Evolutionary conservation across 768 basidiomycete genomes (phyloP).

Genomic region (Cyclocybe aegerita): DNA sequence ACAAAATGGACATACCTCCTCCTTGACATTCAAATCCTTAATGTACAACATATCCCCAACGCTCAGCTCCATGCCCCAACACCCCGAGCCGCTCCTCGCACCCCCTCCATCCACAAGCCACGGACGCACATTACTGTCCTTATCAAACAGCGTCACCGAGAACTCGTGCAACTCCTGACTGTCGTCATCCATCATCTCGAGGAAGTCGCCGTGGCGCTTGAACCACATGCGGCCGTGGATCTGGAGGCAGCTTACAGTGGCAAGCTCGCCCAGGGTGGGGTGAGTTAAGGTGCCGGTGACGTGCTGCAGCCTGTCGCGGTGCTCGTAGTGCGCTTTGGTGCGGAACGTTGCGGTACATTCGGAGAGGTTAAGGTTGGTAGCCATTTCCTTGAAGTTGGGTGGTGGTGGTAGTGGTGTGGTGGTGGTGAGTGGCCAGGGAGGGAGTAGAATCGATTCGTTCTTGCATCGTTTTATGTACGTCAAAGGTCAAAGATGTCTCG

Average conservation of each 20-base stretch:
- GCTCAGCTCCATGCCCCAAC: conserved; percentile 29
- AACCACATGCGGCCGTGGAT: neutral
- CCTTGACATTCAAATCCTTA: conserved; percentile 19
- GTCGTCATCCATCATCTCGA: conserved; percentile 27
- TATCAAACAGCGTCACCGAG: conserved; percentile 27
- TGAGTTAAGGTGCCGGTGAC: conserved; percentile 1
- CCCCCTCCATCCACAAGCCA: conserved; percentile 22
- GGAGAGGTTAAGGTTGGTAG: neutral
- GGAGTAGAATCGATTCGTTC: no score
- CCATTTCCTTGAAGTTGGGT: neutral
- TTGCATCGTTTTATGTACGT: no score
- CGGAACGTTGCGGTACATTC: conserved; percentile 7
- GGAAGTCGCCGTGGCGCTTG: conserved; percentile 11
- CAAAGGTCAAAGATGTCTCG: no score
- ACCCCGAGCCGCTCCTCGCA: conserved; percentile 28
- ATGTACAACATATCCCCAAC: conserved; percentile 26
- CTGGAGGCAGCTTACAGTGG: neutral
- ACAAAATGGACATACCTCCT: conserved; percentile 15
- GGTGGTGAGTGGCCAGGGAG: no score
- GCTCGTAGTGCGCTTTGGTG: neutral
- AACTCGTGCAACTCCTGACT: conserved; percentile 30
- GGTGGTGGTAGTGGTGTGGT: no score
- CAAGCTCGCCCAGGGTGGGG: conserved; percentile 5
- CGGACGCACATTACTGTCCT: conserved; percentile 19
- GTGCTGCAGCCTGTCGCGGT: neutral